These are phyloP conservation scores for Leucogyrophana mollusca DNA, from an alignment of 768 basidiomycete species.

Conservation along the genomic window DNA sequence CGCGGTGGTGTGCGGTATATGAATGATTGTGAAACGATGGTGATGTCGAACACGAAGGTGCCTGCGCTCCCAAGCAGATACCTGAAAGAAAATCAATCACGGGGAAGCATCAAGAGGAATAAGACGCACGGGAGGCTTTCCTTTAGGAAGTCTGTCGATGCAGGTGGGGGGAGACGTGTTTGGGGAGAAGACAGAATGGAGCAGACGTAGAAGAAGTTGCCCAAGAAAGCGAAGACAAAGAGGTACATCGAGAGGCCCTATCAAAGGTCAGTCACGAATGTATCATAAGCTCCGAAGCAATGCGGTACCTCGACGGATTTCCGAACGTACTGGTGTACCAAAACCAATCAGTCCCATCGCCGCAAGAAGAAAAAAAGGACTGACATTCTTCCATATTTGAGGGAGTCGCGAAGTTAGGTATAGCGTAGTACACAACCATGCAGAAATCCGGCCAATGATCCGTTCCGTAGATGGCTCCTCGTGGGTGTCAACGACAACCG, in stretches of 20 bases:
- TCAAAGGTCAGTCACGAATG: slow-evolving; percentile 5
- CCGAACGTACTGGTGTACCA: slow-evolving; percentile 60
- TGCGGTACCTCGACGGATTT: slow-evolving; percentile 79
- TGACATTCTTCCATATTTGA: slow-evolving; percentile 98
- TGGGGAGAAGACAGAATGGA: slow-evolving; percentile 83
- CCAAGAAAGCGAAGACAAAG: slow-evolving; percentile 91
- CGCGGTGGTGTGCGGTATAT: slow-evolving; percentile 62
- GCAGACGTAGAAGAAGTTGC: slow-evolving; percentile 90
- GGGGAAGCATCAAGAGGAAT: background rate
- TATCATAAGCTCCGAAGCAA: too few species aligned
- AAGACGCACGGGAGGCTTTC: slow-evolving; percentile 82
- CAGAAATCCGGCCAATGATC: slow-evolving; percentile 84
- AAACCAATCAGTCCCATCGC: slow-evolving; percentile 4
- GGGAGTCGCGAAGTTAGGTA: slow-evolving; percentile 94
- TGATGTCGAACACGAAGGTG: slow-evolving; percentile 89
- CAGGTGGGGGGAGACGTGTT: slow-evolving; percentile 52
- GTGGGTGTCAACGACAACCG: slow-evolving; percentile 13
- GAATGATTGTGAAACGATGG: slow-evolving; percentile 83
- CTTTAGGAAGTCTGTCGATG: slow-evolving; percentile 63
- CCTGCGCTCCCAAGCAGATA: slow-evolving; percentile 92
- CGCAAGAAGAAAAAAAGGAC: slow-evolving; percentile 29
- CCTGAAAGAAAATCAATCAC: slow-evolving; percentile 32
- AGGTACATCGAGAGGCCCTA: slow-evolving; percentile 92
- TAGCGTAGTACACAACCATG: slow-evolving; percentile 91
- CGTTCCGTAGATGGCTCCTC: slow-evolving; percentile 44